Evolutionary conservation across 164 flowering plant genomes (phyloP).

Genomic region (Cinnamomum micranthum): DNA sequence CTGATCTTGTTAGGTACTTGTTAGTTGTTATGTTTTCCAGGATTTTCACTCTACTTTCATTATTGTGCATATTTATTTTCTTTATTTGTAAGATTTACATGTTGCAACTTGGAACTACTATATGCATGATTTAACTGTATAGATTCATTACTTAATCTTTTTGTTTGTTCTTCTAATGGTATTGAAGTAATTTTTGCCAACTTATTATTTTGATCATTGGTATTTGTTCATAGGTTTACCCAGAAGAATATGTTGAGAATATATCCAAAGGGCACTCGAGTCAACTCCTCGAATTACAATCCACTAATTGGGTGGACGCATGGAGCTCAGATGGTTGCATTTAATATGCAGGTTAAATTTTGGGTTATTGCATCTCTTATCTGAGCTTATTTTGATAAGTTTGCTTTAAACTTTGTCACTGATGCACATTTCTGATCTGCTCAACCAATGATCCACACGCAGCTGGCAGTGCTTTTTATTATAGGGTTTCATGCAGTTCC

Average conservation of each 20-base stretch:
- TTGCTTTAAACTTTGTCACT: neutral
- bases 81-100: neutral
- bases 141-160: neutral
- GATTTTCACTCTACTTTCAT: neutral
- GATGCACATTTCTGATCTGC: neutral
- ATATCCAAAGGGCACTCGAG: constrained; percentile 14
- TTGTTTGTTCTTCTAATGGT: neutral
- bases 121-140: neutral
- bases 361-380: neutral
- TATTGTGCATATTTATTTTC: neutral
- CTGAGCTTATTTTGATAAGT: neutral
- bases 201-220: neutral
- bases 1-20: constrained; percentile 13
- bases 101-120: neutral
- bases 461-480: neutral
- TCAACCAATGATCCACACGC: neutral
- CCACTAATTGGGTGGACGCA: constrained; percentile 15
- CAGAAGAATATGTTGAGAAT: constrained; percentile 11
- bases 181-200: neutral
- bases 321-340: constrained; percentile 17
- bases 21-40: neutral
- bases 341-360: constrained; percentile 14
- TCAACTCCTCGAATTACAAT: constrained; percentile 16
- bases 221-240: constrained; percentile 12
- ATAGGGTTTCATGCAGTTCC: neutral